Evolutionary conservation across 1,284 basidiomycete species (phyloP).

Genomic region (Sporisorium scitamineum): DNA sequence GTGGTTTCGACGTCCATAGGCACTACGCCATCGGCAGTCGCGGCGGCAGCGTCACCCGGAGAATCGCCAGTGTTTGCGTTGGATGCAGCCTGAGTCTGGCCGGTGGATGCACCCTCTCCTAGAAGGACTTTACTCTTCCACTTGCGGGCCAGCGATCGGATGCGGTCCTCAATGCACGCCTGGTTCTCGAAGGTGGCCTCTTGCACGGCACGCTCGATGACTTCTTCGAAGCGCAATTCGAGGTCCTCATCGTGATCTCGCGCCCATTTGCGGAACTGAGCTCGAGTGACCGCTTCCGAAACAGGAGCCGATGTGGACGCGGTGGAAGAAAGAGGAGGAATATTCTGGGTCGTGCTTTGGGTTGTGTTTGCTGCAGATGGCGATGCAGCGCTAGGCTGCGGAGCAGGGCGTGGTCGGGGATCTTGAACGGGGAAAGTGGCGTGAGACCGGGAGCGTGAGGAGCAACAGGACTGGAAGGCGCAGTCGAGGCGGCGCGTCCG

Average conservation of each 20-base stretch:
- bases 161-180: slow-evolving; percentile 22
- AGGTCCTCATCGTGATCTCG: slow-evolving; percentile 14
- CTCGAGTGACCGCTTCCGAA: slow-evolving; percentile 13
- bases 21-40: slow-evolving; percentile 1
- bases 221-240: slow-evolving; percentile 30
- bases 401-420: slow-evolving; percentile 9
- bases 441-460: not conserved
- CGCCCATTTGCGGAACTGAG: slow-evolving; percentile 28
- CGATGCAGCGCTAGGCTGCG: not conserved
- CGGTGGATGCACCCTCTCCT: not conserved
- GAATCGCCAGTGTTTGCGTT: not conserved
- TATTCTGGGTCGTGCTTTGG: not conserved
- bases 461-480: slow-evolving; percentile 14
- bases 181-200: slow-evolving; percentile 27
- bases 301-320: not conserved
- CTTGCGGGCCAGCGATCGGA: slow-evolving; percentile 14
- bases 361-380: not conserved
- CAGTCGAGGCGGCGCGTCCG: not conserved
- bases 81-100: slow-evolving; percentile 1
- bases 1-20: slow-evolving; percentile 26
- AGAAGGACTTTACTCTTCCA: slow-evolving; percentile 9
- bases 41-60: not conserved
- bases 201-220: slow-evolving; percentile 24
- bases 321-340: not conserved
- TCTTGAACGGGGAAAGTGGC: slow-evolving; percentile 13